Evolutionary conservation across 306 rosid species (phyloP).

Genomic region (Medicago truncatula): MtrunA17r5.0-ANR NC_053047.1:7587001-7587500

Average conservation of each 20-base stretch:
- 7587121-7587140: conserved; percentile 15
- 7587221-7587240: conserved; percentile 3
- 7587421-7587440: no score
- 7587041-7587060: conserved; percentile 25
- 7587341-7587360: no score
- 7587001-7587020: conserved; percentile 15
- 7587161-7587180: conserved; percentile 25
- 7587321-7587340: no score
- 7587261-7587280: conserved; percentile 14
- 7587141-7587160: conserved; percentile 4
- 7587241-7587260: not conserved
- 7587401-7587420: no score
- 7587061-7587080: conserved; percentile 21
- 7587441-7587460: no score
- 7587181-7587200: conserved; percentile 40
- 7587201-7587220: not conserved
- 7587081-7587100: conserved; percentile 11
- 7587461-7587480: no score
- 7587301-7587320: not conserved
- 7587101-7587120: conserved; percentile 11
- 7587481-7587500: no score
- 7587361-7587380: no score
- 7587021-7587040: conserved; percentile 5
- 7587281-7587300: not conserved
- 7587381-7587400: no score